These are phyloP conservation scores for Dendrobium officinale DNA, from an alignment of 106 monocot species.

Conservation along the genomic window DNA sequence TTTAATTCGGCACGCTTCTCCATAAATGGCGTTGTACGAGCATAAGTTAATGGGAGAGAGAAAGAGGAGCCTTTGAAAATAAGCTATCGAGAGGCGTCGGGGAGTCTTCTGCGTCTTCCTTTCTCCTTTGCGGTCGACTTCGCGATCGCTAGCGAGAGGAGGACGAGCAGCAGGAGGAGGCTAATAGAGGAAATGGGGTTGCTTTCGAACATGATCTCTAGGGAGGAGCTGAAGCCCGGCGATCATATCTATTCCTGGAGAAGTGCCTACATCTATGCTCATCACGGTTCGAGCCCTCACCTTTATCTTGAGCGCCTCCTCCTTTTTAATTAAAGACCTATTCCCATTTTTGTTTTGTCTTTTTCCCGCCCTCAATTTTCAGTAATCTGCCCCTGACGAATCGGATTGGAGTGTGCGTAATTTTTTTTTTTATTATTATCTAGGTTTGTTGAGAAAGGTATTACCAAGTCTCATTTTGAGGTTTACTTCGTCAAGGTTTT, in stretches of 20 bases:
- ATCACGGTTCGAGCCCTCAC: slow-evolving; percentile 34
- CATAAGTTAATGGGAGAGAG: too few relatives aligned
- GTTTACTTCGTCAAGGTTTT: background rate
- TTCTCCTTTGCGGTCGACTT: background rate
- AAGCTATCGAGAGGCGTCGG: too few relatives aligned
- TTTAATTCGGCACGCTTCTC: too few relatives aligned
- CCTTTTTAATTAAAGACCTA: background rate
- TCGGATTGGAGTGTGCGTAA: background rate
- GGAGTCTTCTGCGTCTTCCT: too few relatives aligned
- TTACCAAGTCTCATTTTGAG: background rate
- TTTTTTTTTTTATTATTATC: background rate
- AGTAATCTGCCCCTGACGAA: background rate
- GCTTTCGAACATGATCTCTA: slow-evolving; percentile 42
- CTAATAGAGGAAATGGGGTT: slow-evolving; percentile 24
- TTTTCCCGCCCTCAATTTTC: background rate
- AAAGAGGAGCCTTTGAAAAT: too few relatives aligned
- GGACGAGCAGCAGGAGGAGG: slow-evolving; percentile 2
- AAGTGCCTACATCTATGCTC: slow-evolving; percentile 58
- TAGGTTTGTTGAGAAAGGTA: background rate
- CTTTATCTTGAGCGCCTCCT: background rate
- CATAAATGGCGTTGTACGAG: too few relatives aligned
- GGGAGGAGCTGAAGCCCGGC: slow-evolving; percentile 48
- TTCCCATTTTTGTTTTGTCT: background rate
- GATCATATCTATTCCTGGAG: slow-evolving; percentile 83
- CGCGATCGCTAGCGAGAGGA: background rate